A percentile compares a stretch with the other conserved stretches of the same genome.
Conservation (phyloP, 148 eudicot species). For the Amaranthus cruentus region DNA sequence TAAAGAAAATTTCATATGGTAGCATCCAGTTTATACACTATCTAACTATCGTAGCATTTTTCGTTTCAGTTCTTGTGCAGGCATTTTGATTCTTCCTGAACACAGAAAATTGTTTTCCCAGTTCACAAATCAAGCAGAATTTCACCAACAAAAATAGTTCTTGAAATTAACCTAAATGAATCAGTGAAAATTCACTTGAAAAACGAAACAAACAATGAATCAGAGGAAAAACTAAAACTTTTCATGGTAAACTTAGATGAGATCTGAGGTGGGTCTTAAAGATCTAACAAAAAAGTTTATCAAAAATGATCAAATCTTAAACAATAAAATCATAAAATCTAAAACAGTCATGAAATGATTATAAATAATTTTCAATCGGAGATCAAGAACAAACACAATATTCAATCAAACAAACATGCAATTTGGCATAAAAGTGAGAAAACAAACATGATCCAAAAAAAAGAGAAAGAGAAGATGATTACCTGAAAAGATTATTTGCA, state of each 20-base stretch:
- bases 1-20: too few relatives aligned
- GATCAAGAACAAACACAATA: not conserved
- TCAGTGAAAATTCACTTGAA: not conserved
- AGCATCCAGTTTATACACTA: too few relatives aligned
- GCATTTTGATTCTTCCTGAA: constrained; percentile 37
- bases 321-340: not conserved
- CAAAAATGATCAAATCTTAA: constrained; percentile 14
- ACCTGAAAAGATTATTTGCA: not conserved
- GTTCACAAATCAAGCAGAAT: not conserved
- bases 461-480: not conserved
- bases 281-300: not conserved
- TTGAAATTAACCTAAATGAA: not conserved
- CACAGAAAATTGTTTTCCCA: not conserved
- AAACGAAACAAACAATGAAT: not conserved
- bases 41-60: too few relatives aligned
- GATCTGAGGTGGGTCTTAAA: constrained; percentile 21
- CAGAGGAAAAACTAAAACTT: not conserved
- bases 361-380: not conserved
- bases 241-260: not conserved
- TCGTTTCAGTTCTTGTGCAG: constrained; percentile 34
- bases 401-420: not conserved
- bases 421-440: not conserved
- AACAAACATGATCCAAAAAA: constrained; percentile 1
- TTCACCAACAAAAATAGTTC: not conserved
- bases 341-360: not conserved